Evolutionary conservation across 2,329 filamentous ascomycete genomes (phyloP).

Genomic region (Drechmeria coniospora): DNA sequence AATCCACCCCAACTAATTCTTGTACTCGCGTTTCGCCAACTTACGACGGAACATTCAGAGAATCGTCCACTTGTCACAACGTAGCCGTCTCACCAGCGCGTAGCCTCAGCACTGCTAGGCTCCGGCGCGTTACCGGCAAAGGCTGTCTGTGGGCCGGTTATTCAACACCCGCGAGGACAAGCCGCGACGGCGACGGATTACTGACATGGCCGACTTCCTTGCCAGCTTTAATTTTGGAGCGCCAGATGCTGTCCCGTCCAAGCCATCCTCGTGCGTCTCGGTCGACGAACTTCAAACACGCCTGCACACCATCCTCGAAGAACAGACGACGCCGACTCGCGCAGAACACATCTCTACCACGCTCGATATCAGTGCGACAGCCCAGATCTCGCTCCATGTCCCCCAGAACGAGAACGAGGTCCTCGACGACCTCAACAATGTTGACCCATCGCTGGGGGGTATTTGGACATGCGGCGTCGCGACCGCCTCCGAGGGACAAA

Average conservation of each 20-base stretch:
- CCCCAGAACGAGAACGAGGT: conserved; percentile 21
- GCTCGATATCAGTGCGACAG: conserved; percentile 29
- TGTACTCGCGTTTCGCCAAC: too few relatives aligned
- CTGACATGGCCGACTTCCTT: conserved; percentile 24
- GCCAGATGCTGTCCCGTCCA: conserved; percentile 8
- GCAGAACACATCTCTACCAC: conserved; percentile 33
- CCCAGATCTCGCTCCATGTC: conserved; percentile 25
- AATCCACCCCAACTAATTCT: too few relatives aligned
- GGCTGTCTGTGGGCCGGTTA: too few relatives aligned
- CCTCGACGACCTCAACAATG: conserved; percentile 14
- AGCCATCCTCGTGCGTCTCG: conserved; percentile 14
- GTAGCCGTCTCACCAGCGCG: too few relatives aligned
- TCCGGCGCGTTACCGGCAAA: conserved; percentile 5
- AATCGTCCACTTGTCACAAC: too few relatives aligned
- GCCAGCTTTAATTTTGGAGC: conserved; percentile 18
- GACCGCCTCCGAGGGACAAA: conserved; percentile 6
- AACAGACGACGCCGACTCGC: conserved; percentile 29
- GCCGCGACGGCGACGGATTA: too few relatives aligned
- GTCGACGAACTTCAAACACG: conserved; percentile 30
- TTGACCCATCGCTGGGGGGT: conserved; percentile 20
- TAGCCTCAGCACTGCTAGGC: too few relatives aligned
- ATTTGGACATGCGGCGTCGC: conserved; percentile 7
- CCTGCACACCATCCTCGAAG: conserved; percentile 24
- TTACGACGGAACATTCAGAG: too few relatives aligned
- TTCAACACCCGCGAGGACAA: too few relatives aligned